Evolutionary conservation across 768 basidiomycete genomes (phyloP).

Genomic region (Calocybe gangraenosa): DNA sequence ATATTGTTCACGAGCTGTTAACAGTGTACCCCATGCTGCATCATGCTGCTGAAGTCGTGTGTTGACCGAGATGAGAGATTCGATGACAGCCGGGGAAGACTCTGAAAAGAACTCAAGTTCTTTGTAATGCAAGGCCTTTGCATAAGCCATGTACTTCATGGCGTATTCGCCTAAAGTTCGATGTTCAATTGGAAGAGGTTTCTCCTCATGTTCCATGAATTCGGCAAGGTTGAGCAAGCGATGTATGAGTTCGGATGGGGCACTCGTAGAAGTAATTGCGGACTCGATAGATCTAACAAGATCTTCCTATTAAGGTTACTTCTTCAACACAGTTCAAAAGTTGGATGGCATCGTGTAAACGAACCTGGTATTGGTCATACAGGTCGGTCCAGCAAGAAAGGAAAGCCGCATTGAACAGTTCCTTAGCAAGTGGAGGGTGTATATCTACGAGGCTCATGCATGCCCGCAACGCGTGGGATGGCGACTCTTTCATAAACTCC

Average conservation of each 20-base stretch:
- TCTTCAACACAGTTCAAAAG: too few species aligned
- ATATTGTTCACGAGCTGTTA: conserved; percentile 85
- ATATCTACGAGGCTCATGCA: conserved; percentile 93
- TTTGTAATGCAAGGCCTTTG: conserved; percentile 98
- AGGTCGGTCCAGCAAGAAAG: conserved; percentile 96
- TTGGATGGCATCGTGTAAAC: conserved; percentile 13
- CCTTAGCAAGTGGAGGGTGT: conserved; percentile 86
- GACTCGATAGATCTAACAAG: conserved; percentile 85
- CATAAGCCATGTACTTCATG: conserved; percentile 89
- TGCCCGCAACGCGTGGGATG: conserved; percentile 95
- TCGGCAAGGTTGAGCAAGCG: conserved; percentile 91
- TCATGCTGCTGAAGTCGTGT: conserved; percentile 96
- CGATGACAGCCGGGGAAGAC: conserved; percentile 85
- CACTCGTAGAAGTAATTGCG: conserved; percentile 73
- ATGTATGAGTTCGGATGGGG: conserved; percentile 88
- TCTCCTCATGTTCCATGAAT: conserved; percentile 99
- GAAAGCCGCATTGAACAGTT: conserved; percentile 97
- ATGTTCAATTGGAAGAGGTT: conserved; percentile 89
- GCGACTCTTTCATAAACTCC: conserved; percentile 97
- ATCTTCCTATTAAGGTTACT: conserved; percentile 64
- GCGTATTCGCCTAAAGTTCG: conserved; percentile 93
- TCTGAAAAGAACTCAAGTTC: conserved; percentile 96
- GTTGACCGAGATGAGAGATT: conserved; percentile 94
- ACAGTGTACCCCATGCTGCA: conserved; percentile 94
- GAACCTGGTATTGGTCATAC: conserved; percentile 94